Evolutionary conservation across 2,329 filamentous ascomycete genomes (phyloP).

Genomic region (Ceratocystis diversiconidia): DNA sequence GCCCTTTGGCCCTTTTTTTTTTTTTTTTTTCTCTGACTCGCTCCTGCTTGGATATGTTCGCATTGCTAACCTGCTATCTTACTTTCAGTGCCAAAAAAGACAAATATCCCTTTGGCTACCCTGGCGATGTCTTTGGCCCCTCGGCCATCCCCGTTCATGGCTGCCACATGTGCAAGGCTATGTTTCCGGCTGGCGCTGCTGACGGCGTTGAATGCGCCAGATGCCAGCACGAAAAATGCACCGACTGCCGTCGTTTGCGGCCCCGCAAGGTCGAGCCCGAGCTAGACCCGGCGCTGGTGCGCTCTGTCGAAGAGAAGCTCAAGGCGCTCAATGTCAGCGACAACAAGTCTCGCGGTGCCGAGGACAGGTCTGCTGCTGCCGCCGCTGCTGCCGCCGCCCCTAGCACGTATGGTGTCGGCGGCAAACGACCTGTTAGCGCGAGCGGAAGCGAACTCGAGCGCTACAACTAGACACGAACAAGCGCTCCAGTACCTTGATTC

Average conservation of each 20-base stretch:
- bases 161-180: conserved; percentile 49
- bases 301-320: conserved; percentile 42
- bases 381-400: not conserved
- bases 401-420: no score
- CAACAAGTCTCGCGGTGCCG: not conserved
- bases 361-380: not conserved
- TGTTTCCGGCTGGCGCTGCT: conserved; percentile 38
- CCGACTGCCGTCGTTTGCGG: conserved; percentile 42
- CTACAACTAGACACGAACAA: not conserved
- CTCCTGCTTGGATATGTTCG: not conserved
- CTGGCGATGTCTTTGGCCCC: conserved; percentile 46
- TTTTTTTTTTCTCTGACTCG: not conserved
- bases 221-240: conserved; percentile 47
- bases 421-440: not conserved
- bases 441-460: not conserved
- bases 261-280: conserved; percentile 47
- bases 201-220: conserved; percentile 42
- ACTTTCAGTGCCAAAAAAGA: conserved; percentile 44
- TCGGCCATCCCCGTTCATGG: conserved; percentile 39
- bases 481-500: not conserved
- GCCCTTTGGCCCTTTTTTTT: no score
- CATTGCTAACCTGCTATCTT: conserved; percentile 13
- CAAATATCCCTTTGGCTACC: conserved; percentile 57
- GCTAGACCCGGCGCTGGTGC: conserved; percentile 46
- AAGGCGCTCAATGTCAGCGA: conserved; percentile 28